Evolutionary conservation across 179 eudicot species (phyloP), one percentile per base, ranked within the genome.

Genomic region (Spinacia oleracea): DNA sequence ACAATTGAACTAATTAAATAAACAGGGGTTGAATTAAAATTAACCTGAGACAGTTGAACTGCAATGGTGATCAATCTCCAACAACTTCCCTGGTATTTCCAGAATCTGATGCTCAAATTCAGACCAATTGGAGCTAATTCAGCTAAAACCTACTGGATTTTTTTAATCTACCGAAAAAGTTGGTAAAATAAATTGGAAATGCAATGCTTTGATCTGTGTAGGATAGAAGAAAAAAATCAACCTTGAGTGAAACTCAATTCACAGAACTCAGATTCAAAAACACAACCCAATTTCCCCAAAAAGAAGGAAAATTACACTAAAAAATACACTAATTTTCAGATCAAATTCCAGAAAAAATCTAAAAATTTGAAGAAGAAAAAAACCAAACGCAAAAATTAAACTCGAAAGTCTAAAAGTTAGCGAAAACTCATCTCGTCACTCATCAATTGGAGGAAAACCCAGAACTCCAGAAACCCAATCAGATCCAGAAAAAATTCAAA

Each of bases 31-130:
- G 20, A 53, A 53, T 2, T 2, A 53, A 18, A 53, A 18, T 48
- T 48, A 43, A 83, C 85, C 85, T 79, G 85, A 70, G 71, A 79
- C 82, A 79, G 75, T 64, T 79, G 78, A 71, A 76, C 80, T 79
- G 69, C 51, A 75, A 79, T 72, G 45, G 43, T 72, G 71, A 79
- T 60, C 42, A 59, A 16, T 63, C 62, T 51, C 29, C 77, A 73
- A 71, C 46, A 67, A 79, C 62, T 4, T 15, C 60, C 43, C 29
- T 11, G 51, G 16, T 35, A 46, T 32, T 9, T 31, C 8, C 35
- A 50, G 63, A 72, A 62, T 72, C 38, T 58, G 23, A 58, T 31
- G 40, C 60, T 21, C 67, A 59, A 78, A 77, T 32, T 77, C 64
- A 72, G 74, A 72, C 55, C 69, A 62, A 42, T 67, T 69, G 45